Percentiles rank a stretch among this genome's conserved stretches.
Conservation (phyloP, 352 stramenopile genomes). For the Globisporangium polare region DNA sequence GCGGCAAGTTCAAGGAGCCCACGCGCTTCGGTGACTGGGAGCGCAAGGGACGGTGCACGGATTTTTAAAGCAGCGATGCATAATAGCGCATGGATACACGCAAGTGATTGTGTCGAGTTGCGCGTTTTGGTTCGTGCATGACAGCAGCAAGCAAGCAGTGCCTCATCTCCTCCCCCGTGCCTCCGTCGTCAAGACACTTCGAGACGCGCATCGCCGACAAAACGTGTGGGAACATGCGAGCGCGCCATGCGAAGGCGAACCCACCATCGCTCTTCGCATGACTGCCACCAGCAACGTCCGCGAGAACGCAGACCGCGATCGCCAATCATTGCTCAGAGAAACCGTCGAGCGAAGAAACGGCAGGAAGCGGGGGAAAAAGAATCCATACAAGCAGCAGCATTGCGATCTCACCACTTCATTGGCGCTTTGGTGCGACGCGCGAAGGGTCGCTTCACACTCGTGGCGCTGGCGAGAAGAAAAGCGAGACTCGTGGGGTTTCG, state of each 20-base stretch:
- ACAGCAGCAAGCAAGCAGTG: not conserved
- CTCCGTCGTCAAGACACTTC: not conserved
- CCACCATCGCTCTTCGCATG: not conserved
- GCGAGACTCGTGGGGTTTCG: not conserved
- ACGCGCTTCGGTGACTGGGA: conserved; percentile 98
- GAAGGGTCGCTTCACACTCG: not conserved
- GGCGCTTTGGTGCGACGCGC: not conserved
- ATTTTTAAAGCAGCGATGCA: conserved; percentile 81
- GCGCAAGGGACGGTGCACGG: conserved; percentile 94
- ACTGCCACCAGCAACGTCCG: too few species aligned
- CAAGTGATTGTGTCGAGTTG: not conserved
- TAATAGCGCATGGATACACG: not conserved
- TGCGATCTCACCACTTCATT: not conserved
- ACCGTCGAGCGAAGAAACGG: not conserved
- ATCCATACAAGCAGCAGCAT: not conserved
- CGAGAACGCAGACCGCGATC: not conserved
- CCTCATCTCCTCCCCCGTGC: not conserved
- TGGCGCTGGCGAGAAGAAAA: not conserved
- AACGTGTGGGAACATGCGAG: too few species aligned
- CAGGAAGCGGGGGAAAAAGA: not conserved
- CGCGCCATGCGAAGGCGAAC: not conserved
- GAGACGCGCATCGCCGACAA: too few species aligned
- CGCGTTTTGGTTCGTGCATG: not conserved
- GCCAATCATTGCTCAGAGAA: not conserved
- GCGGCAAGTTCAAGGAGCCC: conserved; percentile 92